phyloP scores from a whole-genome alignment of 2,329 filamentous ascomycete species.

The Madurella mycetomatis region DNA sequence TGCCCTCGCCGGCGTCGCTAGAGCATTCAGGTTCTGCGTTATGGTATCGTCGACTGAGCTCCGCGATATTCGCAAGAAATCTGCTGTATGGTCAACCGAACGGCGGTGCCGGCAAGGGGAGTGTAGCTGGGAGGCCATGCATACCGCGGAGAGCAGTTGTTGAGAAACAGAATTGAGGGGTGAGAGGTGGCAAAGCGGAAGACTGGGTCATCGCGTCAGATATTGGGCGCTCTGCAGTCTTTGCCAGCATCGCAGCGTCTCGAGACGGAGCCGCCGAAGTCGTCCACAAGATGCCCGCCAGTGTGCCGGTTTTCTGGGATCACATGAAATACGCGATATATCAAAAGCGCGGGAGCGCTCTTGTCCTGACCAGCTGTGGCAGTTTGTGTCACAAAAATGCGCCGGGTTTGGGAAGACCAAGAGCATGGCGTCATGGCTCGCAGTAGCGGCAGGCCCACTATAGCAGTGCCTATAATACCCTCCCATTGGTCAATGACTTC shows the following conservation, averaged over 20 bases:
- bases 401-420: not conserved
- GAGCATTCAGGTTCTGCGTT: slow-evolving; percentile 84
- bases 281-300: slow-evolving; percentile 51
- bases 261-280: slow-evolving; percentile 35
- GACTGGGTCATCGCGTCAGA: slow-evolving; percentile 44
- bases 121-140: slow-evolving; percentile 19
- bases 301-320: slow-evolving; percentile 29
- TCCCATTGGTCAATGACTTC: no score
- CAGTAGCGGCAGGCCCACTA: no score
- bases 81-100: slow-evolving; percentile 42
- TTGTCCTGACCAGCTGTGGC: not conserved
- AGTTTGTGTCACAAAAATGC: not conserved
- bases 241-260: slow-evolving; percentile 32
- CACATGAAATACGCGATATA: not conserved
- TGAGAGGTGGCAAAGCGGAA: slow-evolving; percentile 50
- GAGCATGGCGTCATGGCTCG: not conserved
- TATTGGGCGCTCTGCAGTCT: slow-evolving; percentile 25
- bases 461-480: no score
- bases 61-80: slow-evolving; percentile 85
- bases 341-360: not conserved
- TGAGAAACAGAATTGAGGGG: slow-evolving; percentile 75
- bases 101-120: not conserved
- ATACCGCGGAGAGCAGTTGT: slow-evolving; percentile 64
- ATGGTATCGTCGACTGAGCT: slow-evolving; percentile 89
- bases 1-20: slow-evolving; percentile 66